Evolutionary conservation across 1,284 basidiomycete genomes (phyloP).

Genomic region (Retiboletus flavoniger): DNA sequence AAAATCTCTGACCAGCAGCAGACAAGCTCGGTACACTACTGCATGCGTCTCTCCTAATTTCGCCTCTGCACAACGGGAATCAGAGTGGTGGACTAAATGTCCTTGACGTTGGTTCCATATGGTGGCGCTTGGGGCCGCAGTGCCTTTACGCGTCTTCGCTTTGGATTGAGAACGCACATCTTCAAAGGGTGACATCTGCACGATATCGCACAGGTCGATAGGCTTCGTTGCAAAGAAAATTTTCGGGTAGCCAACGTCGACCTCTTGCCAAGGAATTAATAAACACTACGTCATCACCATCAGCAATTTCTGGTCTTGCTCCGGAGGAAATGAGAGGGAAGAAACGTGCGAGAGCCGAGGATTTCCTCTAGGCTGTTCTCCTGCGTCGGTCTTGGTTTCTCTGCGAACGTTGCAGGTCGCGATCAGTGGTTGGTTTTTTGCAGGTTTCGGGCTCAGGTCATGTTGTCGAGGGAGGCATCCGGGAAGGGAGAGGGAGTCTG

Average conservation of each 20-base stretch:
- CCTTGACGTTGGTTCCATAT: background rate
- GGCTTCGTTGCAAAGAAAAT: background rate
- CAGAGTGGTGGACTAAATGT: background rate
- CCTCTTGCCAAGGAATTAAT: slow-evolving; percentile 37
- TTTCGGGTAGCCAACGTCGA: background rate
- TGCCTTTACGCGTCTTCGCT: background rate
- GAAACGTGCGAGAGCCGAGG: slow-evolving; percentile 76
- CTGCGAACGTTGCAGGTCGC: slow-evolving; percentile 28
- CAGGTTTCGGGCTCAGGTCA: slow-evolving; percentile 30
- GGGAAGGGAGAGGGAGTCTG: background rate
- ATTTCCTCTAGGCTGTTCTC: slow-evolving; percentile 54
- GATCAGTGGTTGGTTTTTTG: slow-evolving; percentile 33
- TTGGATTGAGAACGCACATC: background rate
- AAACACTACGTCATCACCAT: slow-evolving; percentile 25
- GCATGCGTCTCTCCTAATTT: too few species aligned
- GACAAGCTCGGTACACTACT: too few species aligned
- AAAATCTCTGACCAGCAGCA: too few species aligned
- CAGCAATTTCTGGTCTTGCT: slow-evolving; percentile 23
- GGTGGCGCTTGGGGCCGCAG: background rate
- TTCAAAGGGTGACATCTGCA: background rate
- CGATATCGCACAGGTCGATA: background rate
- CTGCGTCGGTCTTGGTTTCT: slow-evolving; percentile 32
- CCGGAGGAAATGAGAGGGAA: slow-evolving; percentile 66
- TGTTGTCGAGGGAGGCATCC: slow-evolving; percentile 15
- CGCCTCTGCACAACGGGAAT: background rate